Base-by-base conservation (phyloP, 169 alveolate genomes). In the Plasmodium vivax region DNA sequence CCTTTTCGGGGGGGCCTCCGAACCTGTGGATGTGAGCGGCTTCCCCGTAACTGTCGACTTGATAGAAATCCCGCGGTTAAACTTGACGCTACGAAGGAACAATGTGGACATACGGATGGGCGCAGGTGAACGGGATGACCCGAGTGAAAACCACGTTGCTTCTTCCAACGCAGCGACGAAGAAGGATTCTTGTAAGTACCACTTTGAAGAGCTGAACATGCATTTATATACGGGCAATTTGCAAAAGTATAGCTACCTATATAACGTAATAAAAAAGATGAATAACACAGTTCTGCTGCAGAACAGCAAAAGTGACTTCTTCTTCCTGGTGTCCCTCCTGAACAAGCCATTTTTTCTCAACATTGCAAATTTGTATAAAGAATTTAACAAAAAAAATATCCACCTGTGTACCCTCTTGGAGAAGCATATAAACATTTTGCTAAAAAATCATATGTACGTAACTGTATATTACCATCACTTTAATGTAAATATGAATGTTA, bases 221-320 rank as follows among this genome's bases (percentile, higher is more conserved):
- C 75, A n/a, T 51, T 41, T 92, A 38, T 92, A 92, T 27, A 68
- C 74, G 12, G 95, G 95, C 16, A 92, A 71, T 32, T 56, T 92
- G 10, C 95, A 92, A 68, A 92, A 92, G 58, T 92, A 92, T 72
- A 73, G 41, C 6, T 92, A 82, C 58, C 68, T 92, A 47, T 92
- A 92, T 62, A 92, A 92, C 45, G 95, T 92, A n/a, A 92, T 92
- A 14, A 92, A 92, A 19, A 92, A 92, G 51, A 92, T 92, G 95
- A 92, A 92, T 82, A 92, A 92, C 36, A 92, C 92, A 14, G 73
- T 92, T 27, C 62, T 92, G 36, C 83, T 92, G 79, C 92, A 92
- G 58, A 92, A 92, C 41, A 54, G 80, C 62, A 92, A 92, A 82
- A 92, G 83, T 79, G 95, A 92, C 30, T 82, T 92, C 10, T 92